Evolutionary conservation across 768 basidiomycete genomes (phyloP).

Genomic region (Holtermannia corniformis): DNA sequence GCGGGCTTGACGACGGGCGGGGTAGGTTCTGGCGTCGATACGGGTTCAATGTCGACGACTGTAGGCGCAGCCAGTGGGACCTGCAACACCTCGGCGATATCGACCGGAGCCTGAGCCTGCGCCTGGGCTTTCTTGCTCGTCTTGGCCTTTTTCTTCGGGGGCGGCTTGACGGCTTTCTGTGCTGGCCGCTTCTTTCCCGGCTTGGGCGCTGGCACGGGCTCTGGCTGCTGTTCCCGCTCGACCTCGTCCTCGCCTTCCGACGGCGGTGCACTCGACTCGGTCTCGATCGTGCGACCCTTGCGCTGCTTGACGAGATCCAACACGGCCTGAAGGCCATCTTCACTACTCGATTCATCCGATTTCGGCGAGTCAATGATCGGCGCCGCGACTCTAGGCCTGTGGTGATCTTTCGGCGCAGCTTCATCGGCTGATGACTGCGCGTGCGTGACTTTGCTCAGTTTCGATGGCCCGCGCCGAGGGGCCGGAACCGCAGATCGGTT

Average conservation of each 20-base stretch:
- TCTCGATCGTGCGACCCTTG: not conserved
- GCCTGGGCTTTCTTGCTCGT: not conserved
- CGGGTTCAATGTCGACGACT: not conserved
- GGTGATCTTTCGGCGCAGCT: no score
- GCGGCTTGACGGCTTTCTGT: not conserved
- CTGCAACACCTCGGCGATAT: not conserved
- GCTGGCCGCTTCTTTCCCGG: not conserved
- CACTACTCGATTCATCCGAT: not conserved
- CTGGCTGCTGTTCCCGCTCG: not conserved
- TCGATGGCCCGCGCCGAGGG: not conserved
- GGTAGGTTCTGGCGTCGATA: not conserved
- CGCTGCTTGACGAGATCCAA: not conserved
- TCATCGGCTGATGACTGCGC: no score
- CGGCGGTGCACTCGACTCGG: not conserved
- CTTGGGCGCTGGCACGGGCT: not conserved
- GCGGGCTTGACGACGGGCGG: conserved; percentile 12
- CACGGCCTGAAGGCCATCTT: not conserved
- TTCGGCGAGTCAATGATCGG: not conserved
- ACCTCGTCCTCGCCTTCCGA: not conserved
- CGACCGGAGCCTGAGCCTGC: not conserved
- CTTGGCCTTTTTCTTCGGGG: not conserved
- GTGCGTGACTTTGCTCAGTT: not conserved
- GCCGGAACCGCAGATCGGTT: conserved; percentile 7
- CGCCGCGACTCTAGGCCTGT: no score
- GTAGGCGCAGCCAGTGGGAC: not conserved